A percentile compares a stretch with the other conserved stretches of the same genome.
phyloP scores from a whole-genome alignment of 176 grass and related monocot genomes.

The Ensete glaucum region DNA sequence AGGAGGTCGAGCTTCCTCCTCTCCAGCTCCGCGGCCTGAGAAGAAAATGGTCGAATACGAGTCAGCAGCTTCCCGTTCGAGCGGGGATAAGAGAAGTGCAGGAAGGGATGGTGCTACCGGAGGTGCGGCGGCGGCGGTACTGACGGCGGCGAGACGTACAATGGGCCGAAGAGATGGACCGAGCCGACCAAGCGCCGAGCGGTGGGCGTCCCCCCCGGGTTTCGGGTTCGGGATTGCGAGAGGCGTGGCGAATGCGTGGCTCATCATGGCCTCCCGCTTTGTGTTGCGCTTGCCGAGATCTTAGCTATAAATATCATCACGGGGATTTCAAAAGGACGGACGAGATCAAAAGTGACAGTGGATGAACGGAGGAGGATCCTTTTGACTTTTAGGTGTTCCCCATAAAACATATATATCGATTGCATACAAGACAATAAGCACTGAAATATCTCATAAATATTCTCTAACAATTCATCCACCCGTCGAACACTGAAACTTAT shows the following conservation, averaged over 20 bases:
- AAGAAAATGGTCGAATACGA: not conserved
- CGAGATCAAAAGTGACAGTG: too few relatives aligned
- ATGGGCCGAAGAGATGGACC: not conserved
- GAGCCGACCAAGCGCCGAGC: not conserved
- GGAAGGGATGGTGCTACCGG: slow-evolving; percentile 1
- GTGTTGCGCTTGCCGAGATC: too few relatives aligned
- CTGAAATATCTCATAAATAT: too few relatives aligned
- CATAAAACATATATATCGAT: too few relatives aligned
- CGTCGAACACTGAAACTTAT: too few relatives aligned
- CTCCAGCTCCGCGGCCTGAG: slow-evolving; percentile 45
- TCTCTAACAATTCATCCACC: too few relatives aligned
- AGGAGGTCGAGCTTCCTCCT: slow-evolving; percentile 65
- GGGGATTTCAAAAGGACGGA: too few relatives aligned
- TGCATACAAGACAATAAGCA: too few relatives aligned
- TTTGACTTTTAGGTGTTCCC: too few relatives aligned
- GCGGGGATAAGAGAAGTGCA: not conserved
- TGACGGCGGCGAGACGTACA: not conserved
- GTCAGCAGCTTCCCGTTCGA: not conserved
- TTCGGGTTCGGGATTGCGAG: not conserved
- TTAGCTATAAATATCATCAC: too few relatives aligned
- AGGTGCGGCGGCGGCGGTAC: slow-evolving; percentile 2
- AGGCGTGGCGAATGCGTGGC: slow-evolving; percentile 25
- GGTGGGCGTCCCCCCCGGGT: not conserved
- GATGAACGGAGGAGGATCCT: too few relatives aligned
- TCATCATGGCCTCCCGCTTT: slow-evolving; percentile 18